Evolutionary conservation across 495 filamentous ascomycete genomes (phyloP), one percentile per base, ranked within the genome.

Genomic region (Aspergillus ellipticus): DNA sequence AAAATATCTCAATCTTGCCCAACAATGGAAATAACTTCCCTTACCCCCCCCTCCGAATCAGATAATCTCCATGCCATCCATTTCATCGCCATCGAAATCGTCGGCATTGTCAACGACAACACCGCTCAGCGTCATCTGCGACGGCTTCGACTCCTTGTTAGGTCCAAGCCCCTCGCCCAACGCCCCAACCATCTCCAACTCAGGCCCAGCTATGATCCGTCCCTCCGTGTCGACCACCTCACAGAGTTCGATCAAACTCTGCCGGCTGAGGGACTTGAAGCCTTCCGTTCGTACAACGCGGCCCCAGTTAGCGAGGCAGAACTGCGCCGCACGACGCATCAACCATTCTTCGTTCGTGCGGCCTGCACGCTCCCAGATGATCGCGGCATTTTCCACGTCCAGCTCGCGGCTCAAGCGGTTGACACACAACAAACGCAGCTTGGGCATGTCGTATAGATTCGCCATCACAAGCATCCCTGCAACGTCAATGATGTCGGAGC

Each of bases 401-500:
- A 98, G 79, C 60, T 98, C 95, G 42, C 86, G 86, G 48, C 86
- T 87, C 24, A 98, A 80, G 10, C 95, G 80, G 66, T 93, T 89
- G 39, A 97, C 85, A 66, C 92, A 95, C 11, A 97, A 81, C 10
- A 96, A 81, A 11, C 93, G 89, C 3, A 98, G 84, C 54, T 90
- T 88, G 0, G 90, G 91, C 76, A 98, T 92, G 66, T 96, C 91
- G 68, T 98, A 98, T 19, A 97, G 88, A 65, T 97, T 96, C 20
- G 91, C 87, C 90, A 98, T 93, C 49, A 97, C 94, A 2, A 98
- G 81, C 73, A 98, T 80, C n/a, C 94, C 92, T 0, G 95, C 93
- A 16, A 97, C 92, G 60, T 96, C 90, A 17, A 84, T 81, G 29
- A 96, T 82, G 47, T 85, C 85, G n/a, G 81, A 77, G 57, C 83